These are phyloP conservation scores for Paramecium sonneborni DNA, from an alignment of 73 alveolate genomes.

Conservation along the genomic window DNA sequence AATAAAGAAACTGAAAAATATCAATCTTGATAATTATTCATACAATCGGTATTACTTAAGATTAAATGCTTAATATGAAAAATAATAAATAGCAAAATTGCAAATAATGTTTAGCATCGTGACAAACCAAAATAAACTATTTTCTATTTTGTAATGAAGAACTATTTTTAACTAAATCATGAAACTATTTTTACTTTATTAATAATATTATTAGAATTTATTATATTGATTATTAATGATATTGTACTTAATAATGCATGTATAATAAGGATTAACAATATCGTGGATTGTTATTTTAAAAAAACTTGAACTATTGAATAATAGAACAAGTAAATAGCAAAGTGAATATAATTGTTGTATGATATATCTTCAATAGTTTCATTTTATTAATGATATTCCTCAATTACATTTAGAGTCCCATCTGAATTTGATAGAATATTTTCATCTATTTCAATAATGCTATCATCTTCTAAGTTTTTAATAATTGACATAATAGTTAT, in stretches of 20 bases:
- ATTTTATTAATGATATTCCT: neutral
- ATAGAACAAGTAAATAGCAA: neutral
- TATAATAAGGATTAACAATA: neutral
- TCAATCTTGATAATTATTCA: neutral
- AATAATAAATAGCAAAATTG: neutral
- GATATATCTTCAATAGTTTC: neutral
- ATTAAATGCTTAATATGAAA: neutral
- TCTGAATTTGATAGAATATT: conserved; percentile 2
- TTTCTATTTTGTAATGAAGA: neutral
- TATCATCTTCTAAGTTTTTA: neutral
- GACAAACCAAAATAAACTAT: neutral
- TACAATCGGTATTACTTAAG: neutral
- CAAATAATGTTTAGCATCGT: neutral
- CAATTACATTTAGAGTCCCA: neutral
- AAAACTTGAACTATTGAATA: neutral
- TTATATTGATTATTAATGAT: neutral
- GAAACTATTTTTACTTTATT: neutral
- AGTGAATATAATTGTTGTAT: neutral
- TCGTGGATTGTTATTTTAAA: neutral
- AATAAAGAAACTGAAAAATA: neutral
- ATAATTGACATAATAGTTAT: neutral
- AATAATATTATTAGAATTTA: neutral
- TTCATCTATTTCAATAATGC: neutral
- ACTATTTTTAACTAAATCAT: neutral
- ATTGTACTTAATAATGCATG: neutral